phyloP scores from a whole-genome alignment of 108 stramenopile species.

The Nitzschia sp. region DNA sequence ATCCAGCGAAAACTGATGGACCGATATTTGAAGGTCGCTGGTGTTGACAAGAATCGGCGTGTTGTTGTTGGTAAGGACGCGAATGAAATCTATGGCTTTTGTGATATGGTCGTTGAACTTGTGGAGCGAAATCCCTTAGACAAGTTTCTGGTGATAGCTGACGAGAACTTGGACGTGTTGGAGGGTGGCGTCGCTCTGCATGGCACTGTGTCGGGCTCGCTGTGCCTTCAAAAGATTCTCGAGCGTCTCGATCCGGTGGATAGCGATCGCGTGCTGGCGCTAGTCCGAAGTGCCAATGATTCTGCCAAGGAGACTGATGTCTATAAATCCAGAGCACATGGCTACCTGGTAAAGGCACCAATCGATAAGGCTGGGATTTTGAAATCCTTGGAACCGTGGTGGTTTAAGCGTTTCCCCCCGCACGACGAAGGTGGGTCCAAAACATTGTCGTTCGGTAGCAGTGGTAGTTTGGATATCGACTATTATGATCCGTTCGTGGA shows the following conservation, averaged over 20 bases:
- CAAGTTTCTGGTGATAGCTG: constrained; percentile 58
- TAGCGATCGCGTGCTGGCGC: constrained; percentile 38
- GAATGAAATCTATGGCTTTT: constrained; percentile 61
- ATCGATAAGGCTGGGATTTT: constrained; percentile 54
- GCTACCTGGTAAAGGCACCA: constrained; percentile 67
- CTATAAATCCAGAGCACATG: constrained; percentile 71
- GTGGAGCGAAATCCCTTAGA: constrained; percentile 47
- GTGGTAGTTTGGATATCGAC: constrained; percentile 2
- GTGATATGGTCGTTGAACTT: constrained; percentile 43
- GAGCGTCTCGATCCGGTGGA: constrained; percentile 22
- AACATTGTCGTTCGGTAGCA: neutral
- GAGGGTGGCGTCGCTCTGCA: constrained; percentile 48
- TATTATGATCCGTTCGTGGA: constrained; percentile 19
- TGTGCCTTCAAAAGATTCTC: constrained; percentile 31
- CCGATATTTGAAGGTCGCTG: constrained; percentile 51
- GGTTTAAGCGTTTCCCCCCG: constrained; percentile 54
- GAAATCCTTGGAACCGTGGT: constrained; percentile 53
- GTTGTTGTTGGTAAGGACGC: constrained; percentile 46
- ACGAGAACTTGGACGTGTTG: constrained; percentile 72
- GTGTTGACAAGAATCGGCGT: constrained; percentile 35
- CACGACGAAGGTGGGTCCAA: neutral
- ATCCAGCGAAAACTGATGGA: constrained; percentile 58
- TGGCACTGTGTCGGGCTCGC: constrained; percentile 62
- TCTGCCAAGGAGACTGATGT: constrained; percentile 58
- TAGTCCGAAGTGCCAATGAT: constrained; percentile 75